Conservation (phyloP, 2,329 filamentous ascomycete genomes). For the Penicillium sp. region DNA sequence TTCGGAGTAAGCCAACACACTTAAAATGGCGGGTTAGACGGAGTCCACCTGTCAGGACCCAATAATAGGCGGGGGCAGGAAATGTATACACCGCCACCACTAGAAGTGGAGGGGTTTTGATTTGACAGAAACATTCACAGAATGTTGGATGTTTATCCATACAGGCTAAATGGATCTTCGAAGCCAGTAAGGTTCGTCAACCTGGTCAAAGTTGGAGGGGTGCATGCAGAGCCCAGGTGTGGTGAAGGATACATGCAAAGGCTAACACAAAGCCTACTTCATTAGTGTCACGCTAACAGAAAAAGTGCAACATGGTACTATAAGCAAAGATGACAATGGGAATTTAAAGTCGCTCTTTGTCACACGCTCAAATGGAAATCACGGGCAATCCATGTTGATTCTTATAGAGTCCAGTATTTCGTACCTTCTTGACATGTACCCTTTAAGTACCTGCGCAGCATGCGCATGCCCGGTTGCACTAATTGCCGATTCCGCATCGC, state of each 20-base stretch:
- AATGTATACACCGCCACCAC: background rate
- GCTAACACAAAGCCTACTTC: background rate
- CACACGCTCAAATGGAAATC: constrained; percentile 2
- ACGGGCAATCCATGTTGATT: constrained; percentile 4
- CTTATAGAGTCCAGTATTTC: constrained; percentile 3
- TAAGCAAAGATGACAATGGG: background rate
- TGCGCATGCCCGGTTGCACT: constrained; percentile 13
- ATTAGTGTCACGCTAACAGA: background rate
- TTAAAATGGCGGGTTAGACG: background rate
- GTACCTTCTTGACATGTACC: constrained; percentile 6
- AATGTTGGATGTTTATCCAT: background rate
- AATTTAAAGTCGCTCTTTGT: background rate
- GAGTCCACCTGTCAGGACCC: background rate
- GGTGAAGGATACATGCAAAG: background rate
- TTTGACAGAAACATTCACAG: background rate
- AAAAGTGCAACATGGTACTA: background rate
- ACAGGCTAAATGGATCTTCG: background rate
- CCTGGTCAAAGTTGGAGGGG: background rate
- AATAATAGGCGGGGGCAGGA: background rate
- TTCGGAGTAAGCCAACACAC: background rate
- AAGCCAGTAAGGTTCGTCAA: too few species aligned
- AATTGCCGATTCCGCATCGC: constrained; percentile 13
- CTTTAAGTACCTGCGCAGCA: constrained; percentile 8
- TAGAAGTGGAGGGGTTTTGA: background rate
- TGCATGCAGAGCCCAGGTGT: background rate